phyloP scores from a whole-genome alignment of 352 stramenopile genomes.

The Phytophthora brassicae region DNA sequence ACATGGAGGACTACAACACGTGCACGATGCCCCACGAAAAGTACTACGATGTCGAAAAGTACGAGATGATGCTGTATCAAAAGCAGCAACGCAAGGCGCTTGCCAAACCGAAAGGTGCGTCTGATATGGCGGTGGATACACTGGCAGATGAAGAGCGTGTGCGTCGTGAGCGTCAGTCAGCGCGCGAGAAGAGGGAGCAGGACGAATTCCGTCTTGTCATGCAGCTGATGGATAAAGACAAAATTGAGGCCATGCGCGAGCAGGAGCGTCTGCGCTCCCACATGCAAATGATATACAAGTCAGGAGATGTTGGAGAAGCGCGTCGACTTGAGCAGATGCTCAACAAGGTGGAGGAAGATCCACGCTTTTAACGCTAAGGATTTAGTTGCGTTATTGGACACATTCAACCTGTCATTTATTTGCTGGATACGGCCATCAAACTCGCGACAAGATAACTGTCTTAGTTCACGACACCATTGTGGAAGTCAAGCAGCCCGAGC shows the following conservation, averaged over 20 bases:
- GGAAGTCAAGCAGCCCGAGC: too few relatives aligned
- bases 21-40: slow-evolving; percentile 96
- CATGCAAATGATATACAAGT: slow-evolving; percentile 92
- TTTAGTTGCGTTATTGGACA: neutral
- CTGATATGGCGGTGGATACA: slow-evolving; percentile 20
- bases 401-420: neutral
- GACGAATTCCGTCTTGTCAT: slow-evolving; percentile 77
- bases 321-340: slow-evolving; percentile 81
- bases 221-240: slow-evolving; percentile 84
- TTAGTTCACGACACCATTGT: too few relatives aligned
- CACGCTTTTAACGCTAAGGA: slow-evolving; percentile 30
- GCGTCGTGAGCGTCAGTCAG: slow-evolving; percentile 55
- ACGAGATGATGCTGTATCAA: slow-evolving; percentile 95
- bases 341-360: slow-evolving; percentile 61
- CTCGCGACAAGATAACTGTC: neutral
- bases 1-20: slow-evolving; percentile 99
- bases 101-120: slow-evolving; percentile 29
- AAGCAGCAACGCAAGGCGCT: slow-evolving; percentile 67
- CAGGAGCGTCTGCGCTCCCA: slow-evolving; percentile 82
- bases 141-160: slow-evolving; percentile 66
- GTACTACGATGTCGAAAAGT: slow-evolving; percentile 98
- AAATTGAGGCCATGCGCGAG: slow-evolving; percentile 86
- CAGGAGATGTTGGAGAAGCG: slow-evolving; percentile 83
- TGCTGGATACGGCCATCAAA: neutral
- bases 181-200: slow-evolving; percentile 60